phyloP scores from a whole-genome alignment of 805 yeast species.

The Debaryomyces prosopidis region DNA sequence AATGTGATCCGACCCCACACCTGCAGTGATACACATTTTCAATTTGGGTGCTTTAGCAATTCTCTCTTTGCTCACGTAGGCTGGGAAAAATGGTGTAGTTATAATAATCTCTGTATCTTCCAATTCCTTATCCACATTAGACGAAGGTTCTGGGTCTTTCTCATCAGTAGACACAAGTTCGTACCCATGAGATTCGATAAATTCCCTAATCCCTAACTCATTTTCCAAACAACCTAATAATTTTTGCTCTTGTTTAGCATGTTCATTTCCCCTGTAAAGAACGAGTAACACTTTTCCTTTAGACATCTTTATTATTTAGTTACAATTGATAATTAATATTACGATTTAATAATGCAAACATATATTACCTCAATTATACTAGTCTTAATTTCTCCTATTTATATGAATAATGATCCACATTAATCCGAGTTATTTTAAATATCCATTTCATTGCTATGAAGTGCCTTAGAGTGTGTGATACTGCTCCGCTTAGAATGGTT shows the following conservation, averaged over 20 bases:
- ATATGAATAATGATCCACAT: too few relatives aligned
- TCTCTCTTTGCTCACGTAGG: constrained; percentile 66
- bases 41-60: constrained; percentile 69
- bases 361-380: too few relatives aligned
- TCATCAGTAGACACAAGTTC: constrained; percentile 62
- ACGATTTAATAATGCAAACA: too few relatives aligned
- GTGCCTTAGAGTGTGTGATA: too few relatives aligned
- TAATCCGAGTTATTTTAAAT: too few relatives aligned
- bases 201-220: constrained; percentile 68
- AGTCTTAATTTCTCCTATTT: too few relatives aligned
- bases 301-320: constrained; percentile 12
- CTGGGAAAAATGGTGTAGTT: constrained; percentile 85
- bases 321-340: neutral
- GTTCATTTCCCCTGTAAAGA: constrained; percentile 57
- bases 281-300: constrained; percentile 51
- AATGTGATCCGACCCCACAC: constrained; percentile 83
- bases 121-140: constrained; percentile 63
- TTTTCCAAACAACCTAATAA: constrained; percentile 73
- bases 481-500: too few relatives aligned
- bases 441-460: too few relatives aligned
- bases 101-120: constrained; percentile 75
- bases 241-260: constrained; percentile 59
- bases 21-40: constrained; percentile 74
- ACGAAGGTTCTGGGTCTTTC: constrained; percentile 61
- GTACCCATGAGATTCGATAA: constrained; percentile 68